Evolutionary conservation across 139 green algal genomes (phyloP).

Genomic region (Pseudopediastrum boryanum): DNA sequence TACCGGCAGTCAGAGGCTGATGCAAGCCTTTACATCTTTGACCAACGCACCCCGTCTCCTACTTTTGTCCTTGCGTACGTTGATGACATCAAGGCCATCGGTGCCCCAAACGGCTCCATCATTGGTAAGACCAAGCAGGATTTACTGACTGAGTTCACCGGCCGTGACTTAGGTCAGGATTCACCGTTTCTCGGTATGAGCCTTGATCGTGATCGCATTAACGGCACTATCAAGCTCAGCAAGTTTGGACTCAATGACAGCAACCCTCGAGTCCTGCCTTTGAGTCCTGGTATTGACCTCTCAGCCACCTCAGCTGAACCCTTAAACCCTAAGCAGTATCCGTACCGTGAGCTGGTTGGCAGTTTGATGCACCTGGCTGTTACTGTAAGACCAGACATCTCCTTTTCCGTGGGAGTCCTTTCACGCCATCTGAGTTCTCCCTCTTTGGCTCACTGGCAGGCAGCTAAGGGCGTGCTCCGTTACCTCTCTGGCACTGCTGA

Average conservation of each 20-base stretch:
- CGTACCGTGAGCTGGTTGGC: slow-evolving; percentile 41
- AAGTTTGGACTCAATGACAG: slow-evolving; percentile 25
- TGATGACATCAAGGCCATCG: slow-evolving; percentile 47
- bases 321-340: background rate
- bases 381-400: slow-evolving; percentile 50
- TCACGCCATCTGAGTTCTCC: slow-evolving; percentile 45
- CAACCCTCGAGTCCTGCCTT: slow-evolving; percentile 21
- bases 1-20: slow-evolving; percentile 42
- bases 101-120: background rate
- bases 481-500: slow-evolving; percentile 39
- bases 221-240: slow-evolving; percentile 34
- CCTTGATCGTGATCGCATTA: slow-evolving; percentile 26
- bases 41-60: background rate
- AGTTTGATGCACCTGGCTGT: slow-evolving; percentile 37
- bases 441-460: slow-evolving; percentile 40
- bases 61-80: slow-evolving; percentile 42
- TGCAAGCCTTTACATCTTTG: slow-evolving; percentile 42
- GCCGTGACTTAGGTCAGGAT: slow-evolving; percentile 28
- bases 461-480: slow-evolving; percentile 38
- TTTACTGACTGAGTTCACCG: slow-evolving; percentile 1
- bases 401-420: slow-evolving; percentile 48
- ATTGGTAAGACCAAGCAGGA: background rate
- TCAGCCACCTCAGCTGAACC: slow-evolving; percentile 5
- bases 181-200: slow-evolving; percentile 38
- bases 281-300: slow-evolving; percentile 18